Percentiles rank a stretch among this genome's conserved stretches.
Evolutionary conservation across 139 green algal genomes (phyloP).

Genomic region (Astrephomene gubernaculifera): DNA sequence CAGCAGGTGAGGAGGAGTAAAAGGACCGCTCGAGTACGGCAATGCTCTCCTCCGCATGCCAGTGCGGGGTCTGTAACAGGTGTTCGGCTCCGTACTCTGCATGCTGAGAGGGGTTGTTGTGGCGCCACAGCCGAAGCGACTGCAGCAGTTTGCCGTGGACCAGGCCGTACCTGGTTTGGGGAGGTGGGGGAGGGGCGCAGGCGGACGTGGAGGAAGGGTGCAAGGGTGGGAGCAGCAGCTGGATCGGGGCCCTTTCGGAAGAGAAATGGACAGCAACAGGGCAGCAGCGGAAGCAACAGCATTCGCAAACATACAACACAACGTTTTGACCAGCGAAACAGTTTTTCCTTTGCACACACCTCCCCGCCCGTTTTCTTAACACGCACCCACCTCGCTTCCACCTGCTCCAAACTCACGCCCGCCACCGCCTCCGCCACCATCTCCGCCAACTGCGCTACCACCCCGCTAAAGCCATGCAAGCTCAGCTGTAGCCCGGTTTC

Average conservation of each 20-base stretch:
- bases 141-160: conserved; percentile 52
- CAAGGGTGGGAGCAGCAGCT: too few relatives aligned
- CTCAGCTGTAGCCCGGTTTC: conserved; percentile 49
- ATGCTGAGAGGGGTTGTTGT: conserved; percentile 61
- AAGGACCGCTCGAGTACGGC: conserved; percentile 11
- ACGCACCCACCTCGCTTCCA: conserved; percentile 29
- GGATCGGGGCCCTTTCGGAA: too few relatives aligned
- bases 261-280: too few relatives aligned
- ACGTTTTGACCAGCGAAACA: too few relatives aligned
- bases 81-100: conserved; percentile 62
- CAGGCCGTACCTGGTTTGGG: conserved; percentile 42
- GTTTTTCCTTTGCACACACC: too few relatives aligned
- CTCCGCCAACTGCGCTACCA: conserved; percentile 47
- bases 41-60: conserved; percentile 55
- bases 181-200: not conserved
- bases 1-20: not conserved
- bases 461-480: conserved; percentile 51
- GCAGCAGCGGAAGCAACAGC: too few relatives aligned
- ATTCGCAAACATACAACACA: too few relatives aligned
- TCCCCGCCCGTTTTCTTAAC: too few relatives aligned
- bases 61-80: conserved; percentile 60
- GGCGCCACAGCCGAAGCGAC: conserved; percentile 52
- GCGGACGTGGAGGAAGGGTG: not conserved
- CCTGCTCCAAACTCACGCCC: conserved; percentile 19
- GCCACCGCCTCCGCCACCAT: conserved; percentile 40